Evolutionary conservation across 2,329 filamentous ascomycete species (phyloP), one percentile per base, ranked within the genome.

Genomic region (Magnaporthiopsis rhizophila): DNA sequence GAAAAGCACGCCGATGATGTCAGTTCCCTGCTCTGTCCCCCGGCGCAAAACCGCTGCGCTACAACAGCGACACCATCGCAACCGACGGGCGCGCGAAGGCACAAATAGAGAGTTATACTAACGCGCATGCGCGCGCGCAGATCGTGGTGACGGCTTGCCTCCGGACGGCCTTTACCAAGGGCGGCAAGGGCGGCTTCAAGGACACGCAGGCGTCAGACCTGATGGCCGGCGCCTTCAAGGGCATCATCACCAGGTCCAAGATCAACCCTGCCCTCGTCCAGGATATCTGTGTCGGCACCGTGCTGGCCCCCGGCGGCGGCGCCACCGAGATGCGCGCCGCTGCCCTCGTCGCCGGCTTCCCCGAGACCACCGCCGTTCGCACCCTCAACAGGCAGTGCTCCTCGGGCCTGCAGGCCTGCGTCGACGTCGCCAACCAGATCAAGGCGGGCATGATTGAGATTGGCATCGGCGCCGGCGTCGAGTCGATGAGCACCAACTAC

Each of bases 311-410:
- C 45, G 95, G 95, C 67, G 95, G 92, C 70, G 95, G 94, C 69
- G 95, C 95, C 28, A 98, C 95, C 60, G 95, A 98, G 80, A 97
- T 97, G 87, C 89, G 95, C 69, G 95, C 92, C 66, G 95, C 95
- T 50, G 89, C 89, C 64, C 83, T 98, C 65, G 91, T 92, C 8
- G 95, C 95, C 62, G 95, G 95, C 59, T 96, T 98, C 81, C 91
- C 95, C 58, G 89, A 90, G 71, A 83, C 86, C 24, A 86, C 92
- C 6, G 89, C 92, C n/a, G 90, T 96, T 65, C 92, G 90, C 79
- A 87, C 88, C 65, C 79, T 97, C 76, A 99, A 98, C 84, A 83
- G 95, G 72, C 94, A 98, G 80, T 99, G 95, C 81, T 96, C 91
- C 18, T 93, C 89, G 56, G 94, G 95, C 64, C 85, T 98, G 36